Evolutionary conservation across 2,329 filamentous ascomycete species (phyloP).

Genomic region (Botryotinia convoluta): DNA sequence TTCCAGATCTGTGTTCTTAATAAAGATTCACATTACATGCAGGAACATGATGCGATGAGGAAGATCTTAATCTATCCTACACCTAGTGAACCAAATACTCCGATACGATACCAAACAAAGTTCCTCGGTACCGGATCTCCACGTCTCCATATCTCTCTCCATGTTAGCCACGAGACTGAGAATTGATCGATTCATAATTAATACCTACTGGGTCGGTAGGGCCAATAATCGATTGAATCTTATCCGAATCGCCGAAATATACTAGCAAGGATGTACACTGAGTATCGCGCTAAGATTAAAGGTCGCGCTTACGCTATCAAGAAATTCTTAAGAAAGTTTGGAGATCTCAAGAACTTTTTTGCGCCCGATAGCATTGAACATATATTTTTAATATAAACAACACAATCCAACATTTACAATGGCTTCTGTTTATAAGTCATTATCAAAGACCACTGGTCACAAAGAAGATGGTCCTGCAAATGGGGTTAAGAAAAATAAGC

Average conservation of each 20-base stretch:
- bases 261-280: constrained; percentile 14
- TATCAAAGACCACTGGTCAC: constrained; percentile 59
- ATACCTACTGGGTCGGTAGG: background rate
- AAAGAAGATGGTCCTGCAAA: constrained; percentile 49
- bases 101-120: background rate
- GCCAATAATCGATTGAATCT: background rate
- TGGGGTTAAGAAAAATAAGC: constrained; percentile 61
- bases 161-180: background rate
- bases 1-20: background rate
- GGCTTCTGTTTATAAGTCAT: constrained; percentile 73
- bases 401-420: constrained; percentile 43
- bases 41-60: background rate
- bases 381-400: background rate
- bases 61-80: background rate
- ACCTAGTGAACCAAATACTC: background rate
- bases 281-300: constrained; percentile 30
- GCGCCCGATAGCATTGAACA: constrained; percentile 23
- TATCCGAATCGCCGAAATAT: background rate
- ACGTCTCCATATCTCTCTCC: background rate
- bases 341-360: constrained; percentile 28
- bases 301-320: constrained; percentile 24
- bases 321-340: constrained; percentile 26
- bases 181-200: background rate
- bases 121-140: background rate
- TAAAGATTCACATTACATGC: background rate